phyloP scores from a whole-genome alignment of 169 alveolate genomes.

The Cystoisospora suis region DNA sequence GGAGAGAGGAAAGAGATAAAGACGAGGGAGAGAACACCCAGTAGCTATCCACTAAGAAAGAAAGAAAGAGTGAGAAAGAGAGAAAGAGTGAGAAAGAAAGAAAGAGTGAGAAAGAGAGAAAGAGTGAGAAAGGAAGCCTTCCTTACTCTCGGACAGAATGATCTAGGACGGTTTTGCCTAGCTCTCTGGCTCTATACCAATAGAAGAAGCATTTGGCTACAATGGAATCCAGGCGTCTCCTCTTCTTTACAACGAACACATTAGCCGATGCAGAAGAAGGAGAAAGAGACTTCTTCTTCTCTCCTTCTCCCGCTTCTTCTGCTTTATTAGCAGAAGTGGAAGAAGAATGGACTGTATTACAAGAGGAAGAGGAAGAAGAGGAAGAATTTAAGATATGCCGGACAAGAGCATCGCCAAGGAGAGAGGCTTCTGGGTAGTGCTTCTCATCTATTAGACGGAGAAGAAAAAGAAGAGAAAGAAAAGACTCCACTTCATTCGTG shows the following conservation, averaged over 20 bases:
- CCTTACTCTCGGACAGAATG: not conserved
- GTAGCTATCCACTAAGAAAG: too few species aligned
- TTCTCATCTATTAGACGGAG: not conserved
- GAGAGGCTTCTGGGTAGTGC: not conserved
- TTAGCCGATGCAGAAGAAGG: not conserved
- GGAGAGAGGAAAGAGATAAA: too few species aligned
- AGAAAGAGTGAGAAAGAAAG: too few species aligned
- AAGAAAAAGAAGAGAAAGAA: conserved; percentile 6
- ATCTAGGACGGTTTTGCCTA: not conserved
- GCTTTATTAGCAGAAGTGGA: not conserved
- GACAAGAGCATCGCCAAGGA: not conserved
- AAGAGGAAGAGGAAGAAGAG: not conserved
- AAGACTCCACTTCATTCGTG: not conserved
- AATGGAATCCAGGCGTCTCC: not conserved
- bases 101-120: too few species aligned
- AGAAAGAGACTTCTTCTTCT: too few species aligned
- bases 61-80: too few species aligned
- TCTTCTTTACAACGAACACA: not conserved
- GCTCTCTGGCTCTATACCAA: conserved; percentile 27
- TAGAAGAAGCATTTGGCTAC: conserved; percentile 21
- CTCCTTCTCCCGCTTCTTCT: not conserved
- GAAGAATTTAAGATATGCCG: not conserved
- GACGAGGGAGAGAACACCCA: too few species aligned
- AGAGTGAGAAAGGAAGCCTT: too few species aligned
- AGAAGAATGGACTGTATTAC: not conserved